Base-by-base conservation (phyloP, 2,329 filamentous ascomycete genomes). In the Fusarium agapanthi region DNA sequence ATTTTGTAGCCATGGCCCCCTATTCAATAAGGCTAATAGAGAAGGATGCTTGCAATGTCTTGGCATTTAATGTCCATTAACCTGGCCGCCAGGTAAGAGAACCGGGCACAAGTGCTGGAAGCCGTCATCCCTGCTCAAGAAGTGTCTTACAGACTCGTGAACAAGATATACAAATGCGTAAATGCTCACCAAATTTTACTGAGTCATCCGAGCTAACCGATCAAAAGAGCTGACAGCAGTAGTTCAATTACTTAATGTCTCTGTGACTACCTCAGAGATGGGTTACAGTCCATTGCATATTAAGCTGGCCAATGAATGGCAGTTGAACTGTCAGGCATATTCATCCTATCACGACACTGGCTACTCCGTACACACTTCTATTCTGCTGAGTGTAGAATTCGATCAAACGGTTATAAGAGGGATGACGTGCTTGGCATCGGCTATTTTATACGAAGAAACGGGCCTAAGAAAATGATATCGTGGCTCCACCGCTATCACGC, bases 291-390 rank as follows among this genome's bases (percentile, higher is more conserved):
- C 20, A 13, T 14, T 1, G 12, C 3, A 40, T 14, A 10, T 14
- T 6, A 9, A 7, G 0, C 20, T 40, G 13, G 13, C 13, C 2
- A n/a, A 40, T 40, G n/a, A 15, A 40, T 40, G 2, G 0, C 13
- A 15, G 0, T 10, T n/a, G 0, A 14, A 40, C 38, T 0, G 7
- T 15, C 7, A n/a, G 13, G 38, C 7, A 40, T 0, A 40, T 6
- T 40, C 7, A n/a, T 40, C 22, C 4, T 10, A 22, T 40, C 20
- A n/a, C 13, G 22, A 15, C 13, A 40, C n/a, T 40, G 38, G 22
- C 38, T 40, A n/a, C 38, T n/a, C 22, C 22, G 22, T 40, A n/a
- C 13, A 15, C 15, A 22, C 0, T 40, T 7, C 1, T 5, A n/a
- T n/a, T 40, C 13, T 14, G 38, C 0, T 2, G 22, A n/a, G 38